Evolutionary conservation across 192 early-diverging fungal species (phyloP).

Genomic region (Linnemannia hyalina): DNA sequence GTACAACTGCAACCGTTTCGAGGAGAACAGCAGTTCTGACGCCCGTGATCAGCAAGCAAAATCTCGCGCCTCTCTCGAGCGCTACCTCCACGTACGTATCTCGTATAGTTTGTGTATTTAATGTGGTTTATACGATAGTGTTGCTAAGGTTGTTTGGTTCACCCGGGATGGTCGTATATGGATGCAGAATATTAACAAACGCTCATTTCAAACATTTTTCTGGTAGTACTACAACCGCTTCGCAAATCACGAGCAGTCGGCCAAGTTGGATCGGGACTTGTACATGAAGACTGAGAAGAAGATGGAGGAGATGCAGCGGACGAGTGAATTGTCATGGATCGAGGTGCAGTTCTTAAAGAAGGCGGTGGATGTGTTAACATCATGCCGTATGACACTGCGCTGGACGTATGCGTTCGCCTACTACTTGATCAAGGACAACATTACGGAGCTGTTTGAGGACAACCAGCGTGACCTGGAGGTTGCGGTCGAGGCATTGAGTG

Average conservation of each 20-base stretch:
- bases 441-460: conserved; percentile 94
- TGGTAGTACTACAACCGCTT: conserved; percentile 94
- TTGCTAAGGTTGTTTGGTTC: neutral
- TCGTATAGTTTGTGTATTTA: too few species aligned
- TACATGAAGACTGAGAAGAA: conserved; percentile 89
- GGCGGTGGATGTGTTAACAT: conserved; percentile 89
- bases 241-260: conserved; percentile 98
- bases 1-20: conserved; percentile 98
- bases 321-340: conserved; percentile 93
- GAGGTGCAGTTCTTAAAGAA: conserved; percentile 97
- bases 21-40: conserved; percentile 87
- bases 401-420: conserved; percentile 99
- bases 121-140: neutral
- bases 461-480: conserved; percentile 98
- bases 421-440: conserved; percentile 87
- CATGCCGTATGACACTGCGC: conserved; percentile 91
- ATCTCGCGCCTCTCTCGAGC: conserved; percentile 86
- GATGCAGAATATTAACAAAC: neutral
- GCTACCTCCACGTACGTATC: conserved; percentile 91
- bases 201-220: neutral
- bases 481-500: conserved; percentile 94
- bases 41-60: conserved; percentile 90
- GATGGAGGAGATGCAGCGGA: conserved; percentile 96
- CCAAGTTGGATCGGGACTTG: conserved; percentile 84
- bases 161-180: neutral